Evolutionary conservation across 2,329 filamentous ascomycete species (phyloP), one percentile per base, ranked within the genome.

Genomic region (Fonsecaea pugnacius): DNA sequence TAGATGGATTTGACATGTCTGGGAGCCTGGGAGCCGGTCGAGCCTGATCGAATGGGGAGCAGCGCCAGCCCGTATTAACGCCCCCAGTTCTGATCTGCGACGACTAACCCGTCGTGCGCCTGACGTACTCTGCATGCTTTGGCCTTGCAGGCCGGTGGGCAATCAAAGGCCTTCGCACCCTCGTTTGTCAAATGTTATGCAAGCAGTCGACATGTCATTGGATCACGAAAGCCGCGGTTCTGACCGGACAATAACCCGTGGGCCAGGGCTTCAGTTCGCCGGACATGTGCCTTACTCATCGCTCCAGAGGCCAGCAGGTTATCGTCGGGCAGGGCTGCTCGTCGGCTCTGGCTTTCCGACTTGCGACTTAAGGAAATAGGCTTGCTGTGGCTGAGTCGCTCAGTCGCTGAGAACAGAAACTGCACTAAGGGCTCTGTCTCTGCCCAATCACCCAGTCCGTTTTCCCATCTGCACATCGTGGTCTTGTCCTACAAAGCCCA

Each of bases 81-180:
- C 27, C 21, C 43, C 43, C 21, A 24, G 57, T 10, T 12, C 43
- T 27, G 57, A 59, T 59, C 57, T 59, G 30, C 57, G 10, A 50
- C 51, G 51, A 30, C 43, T 48, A 5, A 21, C 18, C 18, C 12
- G 57, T 27, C 35, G 9, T 54, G 58, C 48, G 58, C 50, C 58
- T 60, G 58, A 60, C 58, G 58, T 60, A 60, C 58, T 60, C 58
- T 54, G 58, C 58, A 60, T 60, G 58, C 58, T 33, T 60, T 46
- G 51, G 35, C 58, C 48, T 53, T 46, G 48, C 58, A 60, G 18
- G 9, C 27, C 14, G 4, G 33, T 48, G 43, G 21, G 18, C 43
- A 48, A 48, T 27, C 43, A 48, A 30, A 6, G 21, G n/a, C 10
- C 38, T 30, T 6, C 27, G 27, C 27, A 30, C 27, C 27, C 27